These are phyloP conservation scores for Arachnopeziza araneosa DNA, from an alignment of 2,329 filamentous ascomycete species.

Conservation along the genomic window DNA sequence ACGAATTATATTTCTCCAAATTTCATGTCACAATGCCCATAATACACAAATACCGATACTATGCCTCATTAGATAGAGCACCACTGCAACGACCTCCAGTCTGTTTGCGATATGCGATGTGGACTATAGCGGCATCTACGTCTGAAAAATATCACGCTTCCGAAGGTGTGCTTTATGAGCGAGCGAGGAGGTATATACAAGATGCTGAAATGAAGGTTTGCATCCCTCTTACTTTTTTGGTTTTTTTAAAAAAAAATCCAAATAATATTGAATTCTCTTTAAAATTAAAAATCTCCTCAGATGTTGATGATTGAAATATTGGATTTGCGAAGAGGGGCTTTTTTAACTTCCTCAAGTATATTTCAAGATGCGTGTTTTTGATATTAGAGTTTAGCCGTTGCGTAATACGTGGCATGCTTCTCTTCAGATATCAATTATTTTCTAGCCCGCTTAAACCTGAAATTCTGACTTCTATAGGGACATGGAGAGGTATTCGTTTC, in stretches of 20 bases:
- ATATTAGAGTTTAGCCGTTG: no score
- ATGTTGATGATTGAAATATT: no score
- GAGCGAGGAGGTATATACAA: conserved; percentile 77
- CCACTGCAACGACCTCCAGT: conserved; percentile 75
- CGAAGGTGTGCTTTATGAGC: conserved; percentile 74
- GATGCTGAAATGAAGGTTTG: conserved; percentile 72
- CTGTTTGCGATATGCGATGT: conserved; percentile 80
- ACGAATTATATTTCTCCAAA: conserved; percentile 69
- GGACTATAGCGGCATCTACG: conserved; percentile 69
- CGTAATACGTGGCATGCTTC: no score
- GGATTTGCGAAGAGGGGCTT: no score
- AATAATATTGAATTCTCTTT: no score
- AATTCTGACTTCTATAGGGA: conserved; percentile 40
- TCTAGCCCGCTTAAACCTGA: neutral
- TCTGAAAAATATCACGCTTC: conserved; percentile 67
- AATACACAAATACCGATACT: conserved; percentile 70
- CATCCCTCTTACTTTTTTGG: neutral
- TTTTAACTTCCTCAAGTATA: no score
- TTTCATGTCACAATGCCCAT: conserved; percentile 70
- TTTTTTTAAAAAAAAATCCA: no score
- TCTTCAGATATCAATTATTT: no score
- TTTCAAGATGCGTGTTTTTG: no score
- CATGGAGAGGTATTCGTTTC: conserved; percentile 75
- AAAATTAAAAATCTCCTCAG: no score
- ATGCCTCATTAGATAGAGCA: conserved; percentile 65